phyloP scores from a whole-genome alignment of 2,329 filamentous ascomycete genomes.

The Arachnomyces sp. region DNA sequence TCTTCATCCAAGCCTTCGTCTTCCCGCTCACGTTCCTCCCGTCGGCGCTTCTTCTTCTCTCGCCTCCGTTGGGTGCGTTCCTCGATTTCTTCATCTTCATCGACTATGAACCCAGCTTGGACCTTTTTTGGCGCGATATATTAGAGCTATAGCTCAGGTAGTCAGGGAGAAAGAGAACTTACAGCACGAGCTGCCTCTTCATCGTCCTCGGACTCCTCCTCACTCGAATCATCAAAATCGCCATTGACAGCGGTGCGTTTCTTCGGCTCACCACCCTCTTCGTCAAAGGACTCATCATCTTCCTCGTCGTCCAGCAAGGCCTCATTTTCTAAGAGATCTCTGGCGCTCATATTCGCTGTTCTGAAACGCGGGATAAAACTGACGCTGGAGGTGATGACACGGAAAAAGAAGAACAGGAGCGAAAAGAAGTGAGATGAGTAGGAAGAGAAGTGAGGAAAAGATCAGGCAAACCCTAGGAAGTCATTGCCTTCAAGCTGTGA shows the following conservation, averaged over 20 bases:
- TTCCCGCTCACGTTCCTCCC: conserved; percentile 71
- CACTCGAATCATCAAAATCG: conserved; percentile 72
- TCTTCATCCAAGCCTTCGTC: conserved; percentile 85
- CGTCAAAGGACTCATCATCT: conserved; percentile 75
- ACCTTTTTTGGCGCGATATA: conserved; percentile 52
- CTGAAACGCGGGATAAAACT: neutral
- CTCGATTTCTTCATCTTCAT: conserved; percentile 78
- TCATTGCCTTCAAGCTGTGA: no score
- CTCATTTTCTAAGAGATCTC: conserved; percentile 71
- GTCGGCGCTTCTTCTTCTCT: conserved; percentile 69
- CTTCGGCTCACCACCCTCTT: conserved; percentile 57
- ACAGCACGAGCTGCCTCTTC: conserved; percentile 76
- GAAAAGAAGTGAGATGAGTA: neutral
- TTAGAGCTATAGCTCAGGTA: conserved; percentile 11
- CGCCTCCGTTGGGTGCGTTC: conserved; percentile 53
- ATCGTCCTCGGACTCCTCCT: conserved; percentile 88
- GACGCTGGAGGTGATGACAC: neutral
- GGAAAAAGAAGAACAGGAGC: neutral
- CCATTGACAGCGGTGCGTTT: conserved; percentile 33
- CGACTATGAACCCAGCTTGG: conserved; percentile 91
- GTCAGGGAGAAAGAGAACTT: conserved; percentile 20
- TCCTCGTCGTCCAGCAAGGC: conserved; percentile 81
- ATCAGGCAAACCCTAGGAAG: no score
- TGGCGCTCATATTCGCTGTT: conserved; percentile 47
- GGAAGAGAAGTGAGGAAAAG: no score